These are phyloP conservation scores for Apophysomyces trapeziformis DNA, from an alignment of 371 early-diverging fungal genomes.

Conservation along the genomic window DNA sequence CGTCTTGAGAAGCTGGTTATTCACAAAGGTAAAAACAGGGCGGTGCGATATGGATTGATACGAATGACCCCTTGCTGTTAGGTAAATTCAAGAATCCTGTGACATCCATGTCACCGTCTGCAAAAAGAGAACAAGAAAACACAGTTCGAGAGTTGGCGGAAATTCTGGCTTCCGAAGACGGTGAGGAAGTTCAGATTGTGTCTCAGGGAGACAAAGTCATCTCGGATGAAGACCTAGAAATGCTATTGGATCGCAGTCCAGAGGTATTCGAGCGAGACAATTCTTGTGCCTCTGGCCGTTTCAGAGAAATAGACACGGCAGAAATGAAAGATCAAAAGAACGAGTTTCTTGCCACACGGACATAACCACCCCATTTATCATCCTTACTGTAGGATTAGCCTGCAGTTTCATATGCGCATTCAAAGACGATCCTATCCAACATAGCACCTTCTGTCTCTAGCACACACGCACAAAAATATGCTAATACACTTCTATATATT, in stretches of 20 bases:
- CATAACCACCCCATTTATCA: slow-evolving; percentile 10
- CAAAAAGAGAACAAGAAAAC: slow-evolving; percentile 32
- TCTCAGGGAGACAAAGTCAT: slow-evolving; percentile 69
- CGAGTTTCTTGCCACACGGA: slow-evolving; percentile 48
- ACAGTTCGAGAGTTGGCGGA: slow-evolving; percentile 71
- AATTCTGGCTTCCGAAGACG: slow-evolving; percentile 73
- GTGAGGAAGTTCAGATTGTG: slow-evolving; percentile 67
- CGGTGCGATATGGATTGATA: not conserved
- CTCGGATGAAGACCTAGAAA: slow-evolving; percentile 70
- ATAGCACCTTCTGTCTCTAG: too few relatives aligned
- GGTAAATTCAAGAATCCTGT: slow-evolving; percentile 64
- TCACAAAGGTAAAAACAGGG: slow-evolving; percentile 59
- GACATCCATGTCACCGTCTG: slow-evolving; percentile 13
- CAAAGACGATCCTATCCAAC: not conserved
- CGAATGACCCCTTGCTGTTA: not conserved
- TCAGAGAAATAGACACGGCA: slow-evolving; percentile 47
- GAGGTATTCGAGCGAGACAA: slow-evolving; percentile 54
- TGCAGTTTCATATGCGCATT: slow-evolving; percentile 13
- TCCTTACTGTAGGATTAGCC: not conserved
- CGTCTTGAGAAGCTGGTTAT: slow-evolving; percentile 91
- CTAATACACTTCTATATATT: too few relatives aligned
- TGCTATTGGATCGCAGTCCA: slow-evolving; percentile 70
- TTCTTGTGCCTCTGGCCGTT: slow-evolving; percentile 37
- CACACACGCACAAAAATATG: too few relatives aligned
- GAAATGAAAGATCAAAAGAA: slow-evolving; percentile 49